Evolutionary conservation across 768 basidiomycete genomes (phyloP), one percentile per base, ranked within the genome.

Genomic region (Russula ochroleuca): DNA sequence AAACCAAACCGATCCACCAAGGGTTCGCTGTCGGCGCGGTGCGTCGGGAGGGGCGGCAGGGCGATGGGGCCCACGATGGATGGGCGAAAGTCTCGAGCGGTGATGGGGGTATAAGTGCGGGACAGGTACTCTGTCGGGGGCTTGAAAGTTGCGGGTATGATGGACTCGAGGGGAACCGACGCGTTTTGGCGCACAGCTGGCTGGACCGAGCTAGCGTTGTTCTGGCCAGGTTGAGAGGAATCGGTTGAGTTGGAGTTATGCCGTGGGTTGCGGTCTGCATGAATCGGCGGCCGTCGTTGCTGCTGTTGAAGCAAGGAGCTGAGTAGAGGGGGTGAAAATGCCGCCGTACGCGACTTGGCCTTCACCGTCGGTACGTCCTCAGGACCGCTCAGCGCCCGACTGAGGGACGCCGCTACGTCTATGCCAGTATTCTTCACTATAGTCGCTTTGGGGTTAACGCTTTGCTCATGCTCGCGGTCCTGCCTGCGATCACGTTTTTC

Each of bases 1-100:
- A 95, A 95, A 0, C 94, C 94, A 69, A 87, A 95, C 6, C 92
- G 85, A 65, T 95, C 94, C 21, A 92, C 92, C 61, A 94, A 76
- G 3, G 83, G 83, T 53, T 83, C 78, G 67, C 80, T 78, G 40
- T 83, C 82, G 50, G 80, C 79, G 21, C 78, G 78, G 55, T 82
- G 78, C 21, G 80, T 74, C 19, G 75, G 79, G 68, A 82, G 83
- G 45, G 80, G 78, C 51, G 84, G 83, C 0, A 85, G 83, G 8
- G 83, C 78, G 63, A 83, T 80, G 0, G 80, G 84, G 10, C 82
- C 75, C 3, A 86, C 84, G 41, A 90, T 85, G 3, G 83, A 80
- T 66, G 92, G 90, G 11, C 80, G 81, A 74, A 93, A 94, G 67
- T 91, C 83, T 3, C 83, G 82, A 0, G 90, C 80, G 0, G 87